phyloP scores from a whole-genome alignment of 371 early-diverging fungal genomes.

The Lichtheimia ornata region DNA sequence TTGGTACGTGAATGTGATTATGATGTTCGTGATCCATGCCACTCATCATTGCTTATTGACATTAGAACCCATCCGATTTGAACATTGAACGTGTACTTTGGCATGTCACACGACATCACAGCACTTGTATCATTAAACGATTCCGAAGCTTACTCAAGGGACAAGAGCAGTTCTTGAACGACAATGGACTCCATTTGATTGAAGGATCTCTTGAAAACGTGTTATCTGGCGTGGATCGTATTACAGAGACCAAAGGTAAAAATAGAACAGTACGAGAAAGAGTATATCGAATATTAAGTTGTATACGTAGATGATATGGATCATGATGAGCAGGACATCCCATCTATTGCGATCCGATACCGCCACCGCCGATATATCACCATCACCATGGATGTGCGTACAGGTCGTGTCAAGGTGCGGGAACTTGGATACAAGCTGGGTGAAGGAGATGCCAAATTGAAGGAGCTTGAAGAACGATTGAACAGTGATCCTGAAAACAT shows the following conservation, averaged over 20 bases:
- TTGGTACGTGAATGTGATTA: slow-evolving; percentile 20
- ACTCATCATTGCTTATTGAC: background rate
- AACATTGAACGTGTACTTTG: slow-evolving; percentile 51
- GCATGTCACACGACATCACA: slow-evolving; percentile 52
- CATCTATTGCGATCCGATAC: slow-evolving; percentile 49
- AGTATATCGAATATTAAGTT: no score
- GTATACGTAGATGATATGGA: background rate
- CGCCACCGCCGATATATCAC: slow-evolving; percentile 57
- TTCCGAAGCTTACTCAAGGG: slow-evolving; percentile 40
- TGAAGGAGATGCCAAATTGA: slow-evolving; percentile 53
- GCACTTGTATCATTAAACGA: slow-evolving; percentile 50
- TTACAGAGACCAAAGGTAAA: background rate
- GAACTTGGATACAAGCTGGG: slow-evolving; percentile 52
- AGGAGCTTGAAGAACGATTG: slow-evolving; percentile 40
- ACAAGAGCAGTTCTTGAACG: slow-evolving; percentile 33
- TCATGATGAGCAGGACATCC: slow-evolving; percentile 10
- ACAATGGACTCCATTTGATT: slow-evolving; percentile 33
- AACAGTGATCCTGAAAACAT: slow-evolving; percentile 44
- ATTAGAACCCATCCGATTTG: slow-evolving; percentile 50
- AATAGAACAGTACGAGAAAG: background rate
- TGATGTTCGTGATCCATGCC: background rate
- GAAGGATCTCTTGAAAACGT: slow-evolving; percentile 15
- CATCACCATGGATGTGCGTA: slow-evolving; percentile 55
- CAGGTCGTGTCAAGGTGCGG: slow-evolving; percentile 54
- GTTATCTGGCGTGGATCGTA: slow-evolving; percentile 5